Conservation (phyloP, 1,284 basidiomycete species). For the Schizophyllum commune region DNA sequence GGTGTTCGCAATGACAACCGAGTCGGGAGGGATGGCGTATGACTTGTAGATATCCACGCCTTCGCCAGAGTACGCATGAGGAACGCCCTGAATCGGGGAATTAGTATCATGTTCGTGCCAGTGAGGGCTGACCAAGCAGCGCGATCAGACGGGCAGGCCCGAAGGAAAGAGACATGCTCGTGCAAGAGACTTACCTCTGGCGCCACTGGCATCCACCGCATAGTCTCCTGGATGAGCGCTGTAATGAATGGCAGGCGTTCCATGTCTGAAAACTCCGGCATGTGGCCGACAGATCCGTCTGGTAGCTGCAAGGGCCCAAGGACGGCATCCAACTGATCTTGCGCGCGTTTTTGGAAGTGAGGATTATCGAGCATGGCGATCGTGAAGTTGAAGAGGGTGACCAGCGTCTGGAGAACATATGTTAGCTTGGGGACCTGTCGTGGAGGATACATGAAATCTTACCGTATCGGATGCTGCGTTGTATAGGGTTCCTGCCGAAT, state of each 20-base stretch:
- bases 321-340: conserved; percentile 19
- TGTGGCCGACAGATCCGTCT: neutral
- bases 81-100: neutral
- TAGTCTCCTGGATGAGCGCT: conserved; percentile 17
- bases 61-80: neutral
- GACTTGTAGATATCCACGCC: neutral
- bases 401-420: neutral
- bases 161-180: neutral
- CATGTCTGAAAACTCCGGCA: conserved; percentile 16
- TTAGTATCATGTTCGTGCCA: neutral
- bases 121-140: neutral
- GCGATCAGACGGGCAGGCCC: neutral
- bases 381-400: neutral
- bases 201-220: conserved; percentile 11
- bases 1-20: conserved; percentile 3
- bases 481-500: no score
- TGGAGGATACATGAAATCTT: no score
- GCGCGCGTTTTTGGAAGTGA: conserved; percentile 14
- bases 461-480: no score
- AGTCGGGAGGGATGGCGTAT: neutral
- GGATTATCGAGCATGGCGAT: conserved; percentile 20
- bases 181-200: neutral
- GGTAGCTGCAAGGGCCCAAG: conserved; percentile 1
- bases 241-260: conserved; percentile 14
- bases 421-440: no score